Conservation (phyloP, 305 asterid genomes). For the Solanum hybrid region DNA sequence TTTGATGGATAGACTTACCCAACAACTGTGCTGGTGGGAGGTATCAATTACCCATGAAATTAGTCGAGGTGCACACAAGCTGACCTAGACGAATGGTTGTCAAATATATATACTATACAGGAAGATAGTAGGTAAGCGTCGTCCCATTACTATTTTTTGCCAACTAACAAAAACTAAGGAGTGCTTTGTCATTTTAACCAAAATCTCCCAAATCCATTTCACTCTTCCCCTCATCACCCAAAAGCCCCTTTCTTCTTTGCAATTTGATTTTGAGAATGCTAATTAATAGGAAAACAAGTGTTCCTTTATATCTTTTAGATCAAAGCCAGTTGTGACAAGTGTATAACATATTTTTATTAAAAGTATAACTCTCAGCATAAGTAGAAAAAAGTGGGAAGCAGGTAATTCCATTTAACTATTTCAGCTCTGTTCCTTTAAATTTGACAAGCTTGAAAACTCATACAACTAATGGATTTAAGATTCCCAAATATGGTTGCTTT, state of each 20-base stretch:
- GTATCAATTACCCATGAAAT: background rate
- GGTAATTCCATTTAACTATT: background rate
- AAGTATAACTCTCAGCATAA: background rate
- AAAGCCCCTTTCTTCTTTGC: background rate
- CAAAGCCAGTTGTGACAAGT: background rate
- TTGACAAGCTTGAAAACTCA: background rate
- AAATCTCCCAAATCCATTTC: background rate
- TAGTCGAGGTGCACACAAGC: background rate
- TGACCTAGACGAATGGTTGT: background rate
- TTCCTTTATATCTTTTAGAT: background rate
- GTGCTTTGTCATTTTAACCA: background rate
- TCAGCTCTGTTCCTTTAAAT: background rate
- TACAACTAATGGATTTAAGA: background rate
- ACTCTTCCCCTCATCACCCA: background rate
- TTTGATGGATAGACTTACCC: background rate
- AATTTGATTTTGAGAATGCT: background rate
- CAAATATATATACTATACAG: background rate
- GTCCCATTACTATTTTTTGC: background rate
- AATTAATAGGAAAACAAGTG: background rate
- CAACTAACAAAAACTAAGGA: background rate
- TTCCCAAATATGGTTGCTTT: background rate
- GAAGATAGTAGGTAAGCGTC: background rate
- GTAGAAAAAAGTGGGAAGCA: background rate
- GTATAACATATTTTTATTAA: background rate
- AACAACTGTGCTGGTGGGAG: background rate